A percentile compares a stretch with the other conserved stretches of the same genome.
These are phyloP conservation scores for Microdochium nivale DNA, from an alignment of 2,329 filamentous ascomycete species.

Conservation along the genomic window DNA sequence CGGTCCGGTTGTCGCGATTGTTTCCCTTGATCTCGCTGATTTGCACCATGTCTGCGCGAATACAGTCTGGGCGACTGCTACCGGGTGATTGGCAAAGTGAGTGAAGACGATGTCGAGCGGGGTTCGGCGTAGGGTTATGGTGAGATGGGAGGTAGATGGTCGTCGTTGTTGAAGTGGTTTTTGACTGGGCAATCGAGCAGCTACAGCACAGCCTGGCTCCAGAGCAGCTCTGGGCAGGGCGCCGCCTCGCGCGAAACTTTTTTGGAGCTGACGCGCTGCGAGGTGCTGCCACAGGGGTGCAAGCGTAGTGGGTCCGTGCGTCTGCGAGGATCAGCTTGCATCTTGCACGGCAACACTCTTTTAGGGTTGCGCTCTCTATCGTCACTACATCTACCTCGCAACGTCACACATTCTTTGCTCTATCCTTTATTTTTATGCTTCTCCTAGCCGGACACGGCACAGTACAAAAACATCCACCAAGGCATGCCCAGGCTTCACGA, in stretches of 20 bases:
- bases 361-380: too few relatives aligned
- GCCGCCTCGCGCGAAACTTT: not conserved
- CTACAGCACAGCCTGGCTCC: not conserved
- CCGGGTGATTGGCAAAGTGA: conserved; percentile 5
- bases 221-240: not conserved
- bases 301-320: not conserved
- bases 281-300: not conserved
- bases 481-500: too few relatives aligned
- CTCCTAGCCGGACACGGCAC: too few relatives aligned
- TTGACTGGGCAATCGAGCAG: not conserved
- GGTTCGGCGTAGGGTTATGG: not conserved
- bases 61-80: conserved; percentile 3
- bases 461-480: too few relatives aligned
- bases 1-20: conserved; percentile 90
- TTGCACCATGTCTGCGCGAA: conserved; percentile 60
- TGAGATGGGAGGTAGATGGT: not conserved
- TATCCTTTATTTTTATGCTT: too few relatives aligned
- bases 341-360: too few relatives aligned
- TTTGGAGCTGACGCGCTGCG: not conserved
- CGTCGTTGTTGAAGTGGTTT: conserved; percentile 1
- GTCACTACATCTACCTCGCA: too few relatives aligned
- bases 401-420: too few relatives aligned
- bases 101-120: conserved; percentile 1
- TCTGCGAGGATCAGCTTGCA: not conserved
- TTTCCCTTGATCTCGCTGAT: conserved; percentile 94